Base-by-base conservation (phyloP, 805 yeast genomes). In the Priceomyces fermenticarens region DNA sequence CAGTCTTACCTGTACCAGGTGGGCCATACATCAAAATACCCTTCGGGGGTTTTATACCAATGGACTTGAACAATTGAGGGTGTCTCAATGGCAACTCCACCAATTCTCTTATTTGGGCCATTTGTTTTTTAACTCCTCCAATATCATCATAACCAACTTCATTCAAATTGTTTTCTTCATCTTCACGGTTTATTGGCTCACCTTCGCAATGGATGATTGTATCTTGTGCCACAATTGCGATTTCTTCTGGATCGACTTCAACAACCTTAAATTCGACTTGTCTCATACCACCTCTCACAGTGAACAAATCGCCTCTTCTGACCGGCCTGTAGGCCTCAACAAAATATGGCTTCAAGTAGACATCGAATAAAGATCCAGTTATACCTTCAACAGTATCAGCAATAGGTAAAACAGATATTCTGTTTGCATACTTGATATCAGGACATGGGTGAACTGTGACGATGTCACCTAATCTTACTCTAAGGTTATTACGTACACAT, bases 321-420 rank as follows among this genome's bases (percentile, higher is more conserved):
- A 93, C 97, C 3, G 99, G 99, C 70, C 99, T 84, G 70, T 93
- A 93, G 42, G 99, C 97, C 70, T 93, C 99, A 34, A 93, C 97
- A 62, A 93, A 93, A 72, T 93, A 93, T 31, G 99, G 99, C 72
- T 93, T 93, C 63, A 93, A 78, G 72, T 85, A 93, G 16, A 90
- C 96, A 58, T 93, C 99, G 54, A 93, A 93, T 53, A 93, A 73
- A 8, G 96, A 88, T 48, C 99, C 99, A 11, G 97, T 93, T 45
- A 93, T 77, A 48, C 99, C 99, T 71, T 93, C 99, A 51, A 93
- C 91, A 41, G 99, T 90, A 61, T 93, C 99, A 45, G 97, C 96
- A 60, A 93, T 87, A 42, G 99, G 99, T 66, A 93, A 74, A 35
- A 91, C 96, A 9, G 96, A 85, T 57, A 93, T 91, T 67, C 98